A percentile compares a stretch with the other conserved stretches of the same genome.
Conservation (phyloP, 2,329 filamentous ascomycete genomes). For the Coniella lustricola region DNA sequence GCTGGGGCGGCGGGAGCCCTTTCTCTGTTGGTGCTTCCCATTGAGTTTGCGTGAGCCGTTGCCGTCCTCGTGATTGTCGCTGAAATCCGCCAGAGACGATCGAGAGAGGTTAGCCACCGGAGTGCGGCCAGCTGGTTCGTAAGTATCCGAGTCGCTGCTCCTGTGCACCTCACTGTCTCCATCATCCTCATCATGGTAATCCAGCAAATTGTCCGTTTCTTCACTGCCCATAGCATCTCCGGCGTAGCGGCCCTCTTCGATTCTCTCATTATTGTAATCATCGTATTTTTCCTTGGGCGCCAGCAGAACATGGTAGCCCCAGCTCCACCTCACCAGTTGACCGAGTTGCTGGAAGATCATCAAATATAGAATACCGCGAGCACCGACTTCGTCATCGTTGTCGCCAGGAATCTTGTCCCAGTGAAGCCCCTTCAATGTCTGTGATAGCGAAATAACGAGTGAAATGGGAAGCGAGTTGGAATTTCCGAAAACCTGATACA, state of each 20-base stretch:
- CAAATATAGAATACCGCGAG: slow-evolving; percentile 88
- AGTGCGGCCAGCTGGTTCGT: slow-evolving; percentile 50
- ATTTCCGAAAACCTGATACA: slow-evolving; percentile 77
- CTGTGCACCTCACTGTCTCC: slow-evolving; percentile 29
- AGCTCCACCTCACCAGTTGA: slow-evolving; percentile 92
- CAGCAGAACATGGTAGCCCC: slow-evolving; percentile 94
- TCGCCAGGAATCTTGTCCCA: slow-evolving; percentile 89
- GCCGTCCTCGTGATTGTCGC: slow-evolving; percentile 1
- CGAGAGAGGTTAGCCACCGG: slow-evolving; percentile 44
- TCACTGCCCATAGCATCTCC: slow-evolving; percentile 35
- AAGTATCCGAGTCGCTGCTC: slow-evolving; percentile 34
- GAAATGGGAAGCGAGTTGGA: slow-evolving; percentile 98
- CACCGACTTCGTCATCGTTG: slow-evolving; percentile 90
- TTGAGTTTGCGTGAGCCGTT: slow-evolving; percentile 27
- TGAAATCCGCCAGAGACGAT: slow-evolving; percentile 33
- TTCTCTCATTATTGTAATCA: slow-evolving; percentile 50
- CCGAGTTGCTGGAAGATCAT: slow-evolving; percentile 97
- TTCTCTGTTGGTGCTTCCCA: slow-evolving; percentile 23
- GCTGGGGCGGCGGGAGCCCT: slow-evolving; percentile 11
- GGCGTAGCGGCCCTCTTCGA: slow-evolving; percentile 55
- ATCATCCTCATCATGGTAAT: slow-evolving; percentile 37
- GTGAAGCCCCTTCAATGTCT: slow-evolving; percentile 85
- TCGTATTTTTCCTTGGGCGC: slow-evolving; percentile 71
- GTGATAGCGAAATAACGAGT: slow-evolving; percentile 84
- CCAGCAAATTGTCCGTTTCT: slow-evolving; percentile 39